A percentile compares a stretch with the other conserved stretches of the same genome.
phyloP scores from a whole-genome alignment of 805 yeast species.

The Saccharomycopsis schoenii region DNA sequence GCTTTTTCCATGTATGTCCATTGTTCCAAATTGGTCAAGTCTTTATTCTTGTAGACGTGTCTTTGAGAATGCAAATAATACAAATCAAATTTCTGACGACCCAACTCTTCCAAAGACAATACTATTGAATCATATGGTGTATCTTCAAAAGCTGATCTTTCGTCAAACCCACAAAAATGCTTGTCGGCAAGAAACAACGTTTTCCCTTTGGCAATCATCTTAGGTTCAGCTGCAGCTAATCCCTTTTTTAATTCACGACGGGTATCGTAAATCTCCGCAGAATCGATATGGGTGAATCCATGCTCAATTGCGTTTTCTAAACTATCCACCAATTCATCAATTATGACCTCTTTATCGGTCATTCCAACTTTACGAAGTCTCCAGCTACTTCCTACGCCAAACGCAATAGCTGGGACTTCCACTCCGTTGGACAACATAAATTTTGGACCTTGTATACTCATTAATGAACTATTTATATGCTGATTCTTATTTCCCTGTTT shows the following conservation, averaged over 20 bases:
- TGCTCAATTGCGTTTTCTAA: slow-evolving; percentile 26
- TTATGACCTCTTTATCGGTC: slow-evolving; percentile 6
- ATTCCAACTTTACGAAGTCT: slow-evolving; percentile 23
- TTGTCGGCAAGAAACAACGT: slow-evolving; percentile 49
- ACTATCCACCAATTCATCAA: slow-evolving; percentile 25
- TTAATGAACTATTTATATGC: neutral
- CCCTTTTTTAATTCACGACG: slow-evolving; percentile 45
- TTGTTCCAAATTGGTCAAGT: slow-evolving; percentile 27
- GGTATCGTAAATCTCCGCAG: slow-evolving; percentile 48
- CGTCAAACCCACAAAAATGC: slow-evolving; percentile 28
- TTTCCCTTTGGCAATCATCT: slow-evolving; percentile 31
- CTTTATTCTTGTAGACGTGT: slow-evolving; percentile 23
- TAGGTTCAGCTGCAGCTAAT: slow-evolving; percentile 29
- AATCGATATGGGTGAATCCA: slow-evolving; percentile 48
- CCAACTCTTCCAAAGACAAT: slow-evolving; percentile 29
- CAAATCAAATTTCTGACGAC: slow-evolving; percentile 40
- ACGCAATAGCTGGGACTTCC: slow-evolving; percentile 38
- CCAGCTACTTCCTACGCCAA: slow-evolving; percentile 57
- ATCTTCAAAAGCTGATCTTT: slow-evolving; percentile 22
- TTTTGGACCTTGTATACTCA: slow-evolving; percentile 11
- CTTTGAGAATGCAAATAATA: slow-evolving; percentile 43
- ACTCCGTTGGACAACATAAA: slow-evolving; percentile 29
- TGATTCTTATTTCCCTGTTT: neutral
- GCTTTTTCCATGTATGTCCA: slow-evolving; percentile 43
- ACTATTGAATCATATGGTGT: slow-evolving; percentile 35